Evolutionary conservation across 306 rosid genomes (phyloP).

Genomic region (Pachyrhizus erosus): DNA sequence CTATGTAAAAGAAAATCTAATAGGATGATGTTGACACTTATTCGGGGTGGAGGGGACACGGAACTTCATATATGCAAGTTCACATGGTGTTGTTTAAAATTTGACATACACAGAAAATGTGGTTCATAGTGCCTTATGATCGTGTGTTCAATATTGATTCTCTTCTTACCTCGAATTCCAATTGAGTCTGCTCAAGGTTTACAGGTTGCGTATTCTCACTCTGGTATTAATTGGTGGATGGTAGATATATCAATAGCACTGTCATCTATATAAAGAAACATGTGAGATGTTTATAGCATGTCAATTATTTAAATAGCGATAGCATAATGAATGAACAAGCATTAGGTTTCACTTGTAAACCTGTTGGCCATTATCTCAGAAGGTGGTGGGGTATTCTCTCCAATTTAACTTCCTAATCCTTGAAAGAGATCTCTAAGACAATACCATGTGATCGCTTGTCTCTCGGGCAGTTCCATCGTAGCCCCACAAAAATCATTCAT

Average conservation of each 20-base stretch:
- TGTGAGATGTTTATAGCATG: constrained; percentile 30
- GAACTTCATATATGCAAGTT: neutral
- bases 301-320: neutral
- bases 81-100: neutral
- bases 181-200: neutral
- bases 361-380: constrained; percentile 18
- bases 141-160: neutral
- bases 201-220: neutral
- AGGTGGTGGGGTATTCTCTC: neutral
- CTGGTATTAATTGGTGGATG: neutral
- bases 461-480: neutral
- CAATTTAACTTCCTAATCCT: neutral
- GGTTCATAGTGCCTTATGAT: neutral
- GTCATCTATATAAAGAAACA: neutral
- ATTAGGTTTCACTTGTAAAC: neutral
- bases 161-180: neutral
- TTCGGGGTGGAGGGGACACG: neutral
- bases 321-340: neutral
- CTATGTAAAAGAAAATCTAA: neutral
- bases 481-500: neutral
- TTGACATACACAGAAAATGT: neutral
- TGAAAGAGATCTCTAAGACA: constrained; percentile 26
- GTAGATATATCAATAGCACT: neutral
- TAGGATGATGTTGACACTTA: neutral
- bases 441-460: constrained; percentile 40